Percentiles rank a stretch among this genome's conserved stretches.
Evolutionary conservation across 257 asterid genomes (phyloP).

Genomic region (Fraxinus pennsylvanica): DNA sequence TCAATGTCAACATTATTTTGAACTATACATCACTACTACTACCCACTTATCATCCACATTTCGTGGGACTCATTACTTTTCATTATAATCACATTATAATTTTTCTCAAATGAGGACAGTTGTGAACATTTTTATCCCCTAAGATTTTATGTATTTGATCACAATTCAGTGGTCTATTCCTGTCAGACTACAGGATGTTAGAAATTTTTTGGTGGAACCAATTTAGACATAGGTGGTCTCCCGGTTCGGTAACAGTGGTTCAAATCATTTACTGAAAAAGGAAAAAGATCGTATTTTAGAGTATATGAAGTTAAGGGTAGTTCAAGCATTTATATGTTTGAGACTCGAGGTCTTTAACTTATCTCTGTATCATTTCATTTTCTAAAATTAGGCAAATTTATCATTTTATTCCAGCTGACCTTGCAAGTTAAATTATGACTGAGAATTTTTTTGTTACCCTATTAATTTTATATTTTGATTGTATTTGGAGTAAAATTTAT

Average conservation of each 20-base stretch:
- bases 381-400: background rate
- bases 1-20: no score
- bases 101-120: no score
- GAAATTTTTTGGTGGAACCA: background rate
- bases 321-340: background rate
- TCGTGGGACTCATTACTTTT: background rate
- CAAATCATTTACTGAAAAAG: background rate
- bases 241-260: background rate
- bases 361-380: background rate
- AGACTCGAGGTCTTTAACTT: background rate
- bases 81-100: background rate
- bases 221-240: background rate
- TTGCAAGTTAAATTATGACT: background rate
- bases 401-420: background rate
- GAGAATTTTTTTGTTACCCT: background rate
- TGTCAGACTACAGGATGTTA: background rate
- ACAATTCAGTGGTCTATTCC: constrained; percentile 19
- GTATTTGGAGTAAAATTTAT: background rate
- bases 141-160: constrained; percentile 10
- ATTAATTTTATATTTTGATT: background rate
- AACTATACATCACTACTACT: no score
- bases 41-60: background rate
- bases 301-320: background rate
- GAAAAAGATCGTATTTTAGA: background rate
- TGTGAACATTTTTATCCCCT: background rate